These are phyloP conservation scores for Moniliella sp. DNA, from an alignment of 1,284 basidiomycete species.

Conservation along the genomic window DNA sequence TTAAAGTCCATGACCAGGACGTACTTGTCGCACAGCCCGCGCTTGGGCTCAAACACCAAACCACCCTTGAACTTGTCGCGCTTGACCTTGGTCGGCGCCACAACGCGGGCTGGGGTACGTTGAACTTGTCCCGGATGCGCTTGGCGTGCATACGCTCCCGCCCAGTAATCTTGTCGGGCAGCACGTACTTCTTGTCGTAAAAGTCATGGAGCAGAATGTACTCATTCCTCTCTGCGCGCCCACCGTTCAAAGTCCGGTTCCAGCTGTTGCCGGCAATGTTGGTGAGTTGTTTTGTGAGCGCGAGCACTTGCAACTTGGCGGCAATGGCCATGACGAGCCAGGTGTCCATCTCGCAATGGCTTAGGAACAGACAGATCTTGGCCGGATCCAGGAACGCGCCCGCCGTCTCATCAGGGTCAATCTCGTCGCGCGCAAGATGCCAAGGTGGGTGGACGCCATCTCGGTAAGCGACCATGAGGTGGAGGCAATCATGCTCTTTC, in stretches of 20 bases:
- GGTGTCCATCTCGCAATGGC: slow-evolving; percentile 76
- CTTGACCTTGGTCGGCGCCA: too few relatives aligned
- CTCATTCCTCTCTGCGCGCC: slow-evolving; percentile 91
- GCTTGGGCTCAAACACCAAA: slow-evolving; percentile 87
- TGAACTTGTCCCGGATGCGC: slow-evolving; percentile 13
- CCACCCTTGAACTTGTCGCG: slow-evolving; percentile 96
- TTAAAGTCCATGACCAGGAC: slow-evolving; percentile 99
- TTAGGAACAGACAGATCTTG: slow-evolving; percentile 44
- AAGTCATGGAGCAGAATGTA: slow-evolving; percentile 97
- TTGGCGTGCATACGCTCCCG: slow-evolving; percentile 35
- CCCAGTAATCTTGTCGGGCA: slow-evolving; percentile 75
- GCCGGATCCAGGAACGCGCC: slow-evolving; percentile 8
- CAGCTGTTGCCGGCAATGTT: slow-evolving; percentile 94
- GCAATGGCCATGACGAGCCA: slow-evolving; percentile 90
- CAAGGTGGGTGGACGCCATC: slow-evolving; percentile 58
- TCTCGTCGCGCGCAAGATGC: slow-evolving; percentile 41
- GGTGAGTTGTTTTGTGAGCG: slow-evolving; percentile 76
- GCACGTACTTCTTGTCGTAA: slow-evolving; percentile 81
- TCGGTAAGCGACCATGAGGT: slow-evolving; percentile 86
- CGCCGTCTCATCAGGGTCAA: slow-evolving; percentile 88
- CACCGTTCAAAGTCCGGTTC: slow-evolving; percentile 39
- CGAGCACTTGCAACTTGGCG: slow-evolving; percentile 65
- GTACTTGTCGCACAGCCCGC: slow-evolving; percentile 85
- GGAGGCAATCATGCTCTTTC: slow-evolving; percentile 48
- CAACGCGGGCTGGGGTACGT: too few relatives aligned